These are phyloP conservation scores for Haplosporangium sp. DNA, from an alignment of 371 early-diverging fungal species.

Conservation along the genomic window DNA sequence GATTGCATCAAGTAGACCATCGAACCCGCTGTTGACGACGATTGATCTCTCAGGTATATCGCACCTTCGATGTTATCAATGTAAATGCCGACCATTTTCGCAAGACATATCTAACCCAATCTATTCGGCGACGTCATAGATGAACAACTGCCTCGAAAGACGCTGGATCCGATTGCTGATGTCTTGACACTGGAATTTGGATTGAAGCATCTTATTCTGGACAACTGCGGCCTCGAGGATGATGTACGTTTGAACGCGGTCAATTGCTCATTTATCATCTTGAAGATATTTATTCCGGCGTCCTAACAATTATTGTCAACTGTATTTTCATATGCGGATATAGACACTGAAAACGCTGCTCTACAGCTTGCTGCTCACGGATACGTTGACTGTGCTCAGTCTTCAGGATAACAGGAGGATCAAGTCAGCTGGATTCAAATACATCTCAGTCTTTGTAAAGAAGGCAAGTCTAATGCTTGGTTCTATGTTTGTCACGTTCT, in stretches of 20 bases:
- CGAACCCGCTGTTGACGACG: constrained; percentile 53
- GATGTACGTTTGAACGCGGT: constrained; percentile 60
- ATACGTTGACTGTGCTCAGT: constrained; percentile 63
- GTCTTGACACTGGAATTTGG: constrained; percentile 70
- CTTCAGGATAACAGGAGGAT: constrained; percentile 69
- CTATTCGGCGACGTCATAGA: too few species aligned
- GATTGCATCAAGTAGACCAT: constrained; percentile 29
- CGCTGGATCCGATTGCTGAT: constrained; percentile 70
- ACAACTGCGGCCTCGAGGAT: constrained; percentile 74
- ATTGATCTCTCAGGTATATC: constrained; percentile 62
- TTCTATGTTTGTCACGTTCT: too few species aligned
- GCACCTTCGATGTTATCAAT: too few species aligned
- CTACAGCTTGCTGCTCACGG: constrained; percentile 66
- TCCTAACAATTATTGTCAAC: not conserved
- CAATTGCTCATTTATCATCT: not conserved
- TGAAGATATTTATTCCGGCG: too few species aligned
- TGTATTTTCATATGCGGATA: too few species aligned
- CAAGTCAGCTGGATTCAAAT: constrained; percentile 68
- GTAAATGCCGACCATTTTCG: not conserved
- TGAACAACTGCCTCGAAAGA: constrained; percentile 54
- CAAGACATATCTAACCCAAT: constrained; percentile 3
- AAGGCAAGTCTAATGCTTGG: constrained; percentile 67
- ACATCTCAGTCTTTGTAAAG: constrained; percentile 73
- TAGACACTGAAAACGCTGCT: constrained; percentile 72
- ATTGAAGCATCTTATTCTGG: constrained; percentile 61